Evolutionary conservation across 2,329 filamentous ascomycete genomes (phyloP), one percentile per base, ranked within the genome.

Genomic region (Pseudocercospora cruenta): DNA sequence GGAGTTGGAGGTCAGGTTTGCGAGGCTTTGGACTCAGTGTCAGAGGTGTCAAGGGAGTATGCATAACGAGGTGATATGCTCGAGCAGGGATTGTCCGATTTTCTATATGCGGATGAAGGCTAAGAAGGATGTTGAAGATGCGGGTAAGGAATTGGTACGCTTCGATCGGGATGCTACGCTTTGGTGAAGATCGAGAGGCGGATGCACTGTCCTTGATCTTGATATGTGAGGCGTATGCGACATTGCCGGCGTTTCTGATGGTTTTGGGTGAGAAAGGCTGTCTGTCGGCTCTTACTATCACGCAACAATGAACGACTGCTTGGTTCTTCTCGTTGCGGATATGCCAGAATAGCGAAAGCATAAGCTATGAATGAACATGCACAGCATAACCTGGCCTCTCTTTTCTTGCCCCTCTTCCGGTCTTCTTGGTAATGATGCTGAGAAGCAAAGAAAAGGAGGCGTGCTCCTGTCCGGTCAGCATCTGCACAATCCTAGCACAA

Each of bases 41-140:
- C 95, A 99, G 82, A 86, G 95, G 49, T 99, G 95, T 79, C 95
- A 99, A 82, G 95, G 94, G 62, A 97, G 93, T 82, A 91, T 99
- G 86, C 95, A 99, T 81, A 95, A 93, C 78, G 95, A 99, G 80
- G 96, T 99, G 62, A 98, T 99, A 73, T 99, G 95, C 83, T 94
- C 91, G 69, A 94, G 91, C 78, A 91, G 93, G 78, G 95, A 99
- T 82, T 99, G 95, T 77, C 95, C 95, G 0, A 99, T 99, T 75
- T 99, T 99, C 80, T 99, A 99, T 80, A 99, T 99, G 95, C 89
- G 95, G 4, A 99, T 99, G 95, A 99, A 99, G 85, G 94, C 94
- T 33, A 96, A 97, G 86, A 99, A 99, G 84, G 95, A 99, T 78
- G 89, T 98, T 45, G 94, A 98, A 79, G 95, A 99, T 81, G 90